Evolutionary conservation across 768 basidiomycete genomes (phyloP).

Genomic region (Lactarius indigo): DNA sequence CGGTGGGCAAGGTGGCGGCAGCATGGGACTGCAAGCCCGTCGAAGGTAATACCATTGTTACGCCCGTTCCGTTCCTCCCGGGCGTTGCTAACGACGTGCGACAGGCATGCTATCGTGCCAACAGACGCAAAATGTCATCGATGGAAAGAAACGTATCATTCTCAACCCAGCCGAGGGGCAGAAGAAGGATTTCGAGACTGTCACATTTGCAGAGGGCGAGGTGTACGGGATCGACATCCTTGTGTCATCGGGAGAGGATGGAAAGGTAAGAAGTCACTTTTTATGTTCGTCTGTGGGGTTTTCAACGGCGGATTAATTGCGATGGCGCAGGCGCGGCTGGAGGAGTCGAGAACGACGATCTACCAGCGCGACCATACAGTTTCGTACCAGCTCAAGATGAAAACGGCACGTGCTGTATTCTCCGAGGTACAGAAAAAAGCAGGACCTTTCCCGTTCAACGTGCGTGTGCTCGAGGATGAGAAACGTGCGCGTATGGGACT

Average conservation of each 20-base stretch:
- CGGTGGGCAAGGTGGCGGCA: conserved; percentile 66
- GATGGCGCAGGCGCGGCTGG: conserved; percentile 66
- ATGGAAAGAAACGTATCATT: conserved; percentile 95
- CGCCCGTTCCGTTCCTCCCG: background rate
- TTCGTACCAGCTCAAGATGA: conserved; percentile 97
- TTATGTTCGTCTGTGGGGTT: background rate
- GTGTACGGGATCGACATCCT: conserved; percentile 95
- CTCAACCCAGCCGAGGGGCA: conserved; percentile 83
- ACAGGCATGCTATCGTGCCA: conserved; percentile 93
- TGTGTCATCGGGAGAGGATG: conserved; percentile 82
- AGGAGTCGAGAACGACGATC: conserved; percentile 88
- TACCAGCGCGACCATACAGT: conserved; percentile 85
- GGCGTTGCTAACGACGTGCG: conserved; percentile 16
- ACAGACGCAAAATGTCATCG: conserved; percentile 90
- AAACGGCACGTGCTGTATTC: conserved; percentile 94
- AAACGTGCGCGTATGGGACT: conserved; percentile 93
- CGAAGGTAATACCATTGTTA: conserved; percentile 57
- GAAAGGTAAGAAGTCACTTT: conserved; percentile 59
- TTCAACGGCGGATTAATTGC: conserved; percentile 7
- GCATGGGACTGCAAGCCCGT: conserved; percentile 88
- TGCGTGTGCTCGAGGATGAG: conserved; percentile 92
- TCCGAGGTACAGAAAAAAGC: conserved; percentile 98
- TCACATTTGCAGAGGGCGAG: conserved; percentile 87
- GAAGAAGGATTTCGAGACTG: conserved; percentile 80
- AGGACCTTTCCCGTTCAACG: conserved; percentile 96